phyloP scores from a whole-genome alignment of 169 alveolate genomes.

The Fabrea salina region DNA sequence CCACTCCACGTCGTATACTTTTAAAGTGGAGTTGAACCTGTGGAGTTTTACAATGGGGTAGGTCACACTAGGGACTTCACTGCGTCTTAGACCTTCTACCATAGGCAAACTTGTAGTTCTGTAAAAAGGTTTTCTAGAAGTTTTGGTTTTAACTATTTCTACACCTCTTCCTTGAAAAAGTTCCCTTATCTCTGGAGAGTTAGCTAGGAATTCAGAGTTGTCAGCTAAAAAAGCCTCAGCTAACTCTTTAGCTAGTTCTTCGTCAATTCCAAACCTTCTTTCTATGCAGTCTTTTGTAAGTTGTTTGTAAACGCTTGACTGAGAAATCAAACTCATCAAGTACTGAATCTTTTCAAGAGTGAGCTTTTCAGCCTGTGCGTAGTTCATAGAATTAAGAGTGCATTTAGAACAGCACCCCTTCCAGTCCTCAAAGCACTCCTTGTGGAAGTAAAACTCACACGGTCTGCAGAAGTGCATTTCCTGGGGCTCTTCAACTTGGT shows the following conservation, averaged over 20 bases:
- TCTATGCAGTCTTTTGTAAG: background rate
- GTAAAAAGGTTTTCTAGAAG: background rate
- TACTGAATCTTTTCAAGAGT: slow-evolving; percentile 12
- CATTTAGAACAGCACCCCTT: slow-evolving; percentile 4
- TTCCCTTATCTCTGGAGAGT: background rate
- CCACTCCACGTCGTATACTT: slow-evolving; percentile 3
- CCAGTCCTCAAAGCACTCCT: slow-evolving; percentile 2
- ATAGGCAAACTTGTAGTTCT: background rate
- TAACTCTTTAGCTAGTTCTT: background rate
- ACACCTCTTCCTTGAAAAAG: slow-evolving; percentile 23
- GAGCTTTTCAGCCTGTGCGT: background rate
- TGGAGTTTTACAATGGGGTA: background rate
- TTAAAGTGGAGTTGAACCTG: background rate
- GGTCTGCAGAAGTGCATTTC: background rate
- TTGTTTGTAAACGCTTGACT: background rate
- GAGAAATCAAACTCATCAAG: slow-evolving; percentile 11
- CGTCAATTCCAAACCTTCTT: background rate
- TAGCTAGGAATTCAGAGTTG: slow-evolving; percentile 10
- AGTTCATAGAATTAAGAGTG: background rate
- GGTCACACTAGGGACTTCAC: background rate
- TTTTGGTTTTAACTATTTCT: slow-evolving; percentile 4
- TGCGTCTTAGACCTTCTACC: background rate
- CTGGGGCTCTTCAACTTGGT: background rate
- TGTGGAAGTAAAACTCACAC: slow-evolving; percentile 25
- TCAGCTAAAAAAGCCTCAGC: slow-evolving; percentile 9